Evolutionary conservation across 352 stramenopile genomes (phyloP), one percentile per base, ranked within the genome.

Genomic region (Pythium sp.): DNA sequence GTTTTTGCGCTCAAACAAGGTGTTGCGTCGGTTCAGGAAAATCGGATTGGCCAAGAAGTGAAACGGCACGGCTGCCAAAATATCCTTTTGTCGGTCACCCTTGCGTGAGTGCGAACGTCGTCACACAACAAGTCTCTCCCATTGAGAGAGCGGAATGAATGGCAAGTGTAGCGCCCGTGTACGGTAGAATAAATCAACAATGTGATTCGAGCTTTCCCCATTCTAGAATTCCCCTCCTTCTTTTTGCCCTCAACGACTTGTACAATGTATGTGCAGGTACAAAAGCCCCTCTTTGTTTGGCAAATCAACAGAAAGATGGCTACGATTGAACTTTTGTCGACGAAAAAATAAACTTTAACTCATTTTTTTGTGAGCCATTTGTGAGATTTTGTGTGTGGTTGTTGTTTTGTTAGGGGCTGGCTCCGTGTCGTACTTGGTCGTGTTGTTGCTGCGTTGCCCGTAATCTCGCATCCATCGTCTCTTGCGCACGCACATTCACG

Each of bases 291-390:
- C 14, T 15, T 49, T n/a, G 41, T 49, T 49, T 47, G 18, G 41
- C 41, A 49, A n/a, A 8, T 49, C 41, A 49, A n/a, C 41, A 47
- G 41, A 49, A 49, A 49, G 41, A 49, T 49, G 41, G 41, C 41
- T 49, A 49, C 41, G 41, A n/a, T 49, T 49, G 41, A 49, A 49
- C 41, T 49, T 49, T 49, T 49, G 41, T 49, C 41, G 41, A 49
- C 41, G 41, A 49, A 18, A 49, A 49, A 49, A 49, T 49, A 15
- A 49, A n/a, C 41, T 49, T 49, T n/a, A 46, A 6, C 41, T 49
- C 41, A 46, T 22, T 49, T 49, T 49, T 46, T 49, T 22, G 41
- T 49, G 41, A 49, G 41, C 41, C 41, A 49, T 46, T 20, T 14
- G 36, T 14, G 8, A 18, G 38, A 47, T 46, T 46, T 46, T 46